phyloP scores from a whole-genome alignment of 495 filamentous ascomycete species.

The Podospora pseudocomata region DNA sequence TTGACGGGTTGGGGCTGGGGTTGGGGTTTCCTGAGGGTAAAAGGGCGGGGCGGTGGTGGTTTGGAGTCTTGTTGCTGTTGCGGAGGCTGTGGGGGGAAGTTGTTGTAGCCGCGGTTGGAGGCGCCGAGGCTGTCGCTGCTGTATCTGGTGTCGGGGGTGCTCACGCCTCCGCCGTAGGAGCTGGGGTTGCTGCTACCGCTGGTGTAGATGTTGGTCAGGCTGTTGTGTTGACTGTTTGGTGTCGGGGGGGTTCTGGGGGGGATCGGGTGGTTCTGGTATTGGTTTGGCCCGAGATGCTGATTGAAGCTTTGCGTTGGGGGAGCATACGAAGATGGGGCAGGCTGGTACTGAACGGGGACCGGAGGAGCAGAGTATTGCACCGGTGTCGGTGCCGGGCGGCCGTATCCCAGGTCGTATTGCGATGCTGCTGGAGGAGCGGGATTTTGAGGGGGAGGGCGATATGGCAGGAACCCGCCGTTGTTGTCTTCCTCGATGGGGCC shows the following conservation, averaged over 20 bases:
- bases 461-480: not conserved
- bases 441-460: not conserved
- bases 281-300: not conserved
- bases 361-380: not conserved
- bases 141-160: not conserved
- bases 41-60: not conserved
- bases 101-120: not conserved
- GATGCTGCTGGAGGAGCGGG: not conserved
- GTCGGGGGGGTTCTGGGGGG: not conserved
- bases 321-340: not conserved
- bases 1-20: not conserved
- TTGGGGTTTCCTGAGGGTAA: not conserved
- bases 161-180: not conserved
- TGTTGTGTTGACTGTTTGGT: constrained; percentile 1
- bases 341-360: not conserved
- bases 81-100: not conserved
- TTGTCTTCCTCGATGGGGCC: not conserved
- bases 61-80: not conserved
- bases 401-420: not conserved
- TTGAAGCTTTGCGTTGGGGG: not conserved
- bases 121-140: not conserved
- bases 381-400: not conserved
- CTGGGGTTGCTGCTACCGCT: not conserved
- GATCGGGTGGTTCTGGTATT: not conserved
- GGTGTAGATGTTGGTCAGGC: not conserved